Evolutionary conservation across 805 yeast genomes (phyloP).

Genomic region (Schwanniomyces occidentalis): DNA sequence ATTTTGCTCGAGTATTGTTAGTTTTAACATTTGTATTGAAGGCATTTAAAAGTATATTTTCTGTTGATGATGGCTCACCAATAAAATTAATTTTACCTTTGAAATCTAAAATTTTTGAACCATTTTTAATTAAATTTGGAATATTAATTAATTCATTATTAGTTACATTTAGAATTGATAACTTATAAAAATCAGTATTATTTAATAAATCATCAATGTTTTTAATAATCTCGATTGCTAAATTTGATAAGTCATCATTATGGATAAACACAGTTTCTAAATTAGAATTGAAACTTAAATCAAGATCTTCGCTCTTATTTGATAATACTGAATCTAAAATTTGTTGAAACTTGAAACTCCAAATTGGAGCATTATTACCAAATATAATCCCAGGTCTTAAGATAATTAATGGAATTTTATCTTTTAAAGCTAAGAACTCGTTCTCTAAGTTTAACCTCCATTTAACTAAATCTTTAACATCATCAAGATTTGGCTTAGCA

Average conservation of each 20-base stretch:
- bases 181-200: not conserved
- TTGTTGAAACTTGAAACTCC: conserved; percentile 1
- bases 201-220: conserved; percentile 1
- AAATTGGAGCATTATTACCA: conserved; percentile 5
- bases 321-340: conserved; percentile 2
- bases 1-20: not conserved
- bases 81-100: conserved; percentile 3
- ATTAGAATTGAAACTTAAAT: not conserved
- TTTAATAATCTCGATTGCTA: not conserved
- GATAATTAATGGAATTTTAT: conserved; percentile 2
- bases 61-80: conserved; percentile 1
- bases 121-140: not conserved
- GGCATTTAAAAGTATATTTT: conserved; percentile 1
- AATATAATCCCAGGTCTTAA: conserved; percentile 7
- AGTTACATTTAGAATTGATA: conserved; percentile 3
- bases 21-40: conserved; percentile 1
- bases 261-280: conserved; percentile 2
- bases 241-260: not conserved
- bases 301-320: not conserved
- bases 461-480: conserved; percentile 1
- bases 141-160: not conserved
- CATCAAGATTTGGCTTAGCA: not conserved
- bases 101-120: conserved; percentile 2
- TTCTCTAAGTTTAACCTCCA: conserved; percentile 5
- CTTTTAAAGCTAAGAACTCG: not conserved